Conservation (phyloP, 2,329 filamentous ascomycete species). For the Stemphylium beticola region DNA sequence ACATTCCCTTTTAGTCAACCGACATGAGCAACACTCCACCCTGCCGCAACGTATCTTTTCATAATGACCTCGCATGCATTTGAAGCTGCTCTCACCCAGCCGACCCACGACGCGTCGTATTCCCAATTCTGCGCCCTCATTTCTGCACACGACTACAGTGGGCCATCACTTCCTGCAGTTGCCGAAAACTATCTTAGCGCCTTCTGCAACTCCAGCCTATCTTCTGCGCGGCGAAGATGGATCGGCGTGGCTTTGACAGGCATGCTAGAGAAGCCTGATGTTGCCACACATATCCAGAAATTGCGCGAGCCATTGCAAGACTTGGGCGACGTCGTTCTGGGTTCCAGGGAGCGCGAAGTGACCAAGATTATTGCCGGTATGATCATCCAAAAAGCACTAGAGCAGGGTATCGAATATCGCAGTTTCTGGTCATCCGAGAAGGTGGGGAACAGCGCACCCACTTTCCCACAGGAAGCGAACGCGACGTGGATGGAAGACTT, state of each 20-base stretch:
- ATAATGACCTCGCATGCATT: constrained; percentile 25
- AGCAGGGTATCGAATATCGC: constrained; percentile 27
- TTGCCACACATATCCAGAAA: constrained; percentile 23
- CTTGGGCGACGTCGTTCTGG: constrained; percentile 36
- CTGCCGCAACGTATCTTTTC: not conserved
- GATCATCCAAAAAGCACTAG: constrained; percentile 35
- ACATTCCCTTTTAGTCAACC: not conserved
- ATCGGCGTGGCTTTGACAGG: constrained; percentile 37
- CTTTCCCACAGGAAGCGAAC: constrained; percentile 28
- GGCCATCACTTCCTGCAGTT: constrained; percentile 12
- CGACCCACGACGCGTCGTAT: constrained; percentile 29
- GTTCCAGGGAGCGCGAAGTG: constrained; percentile 32
- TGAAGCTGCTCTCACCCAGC: constrained; percentile 28
- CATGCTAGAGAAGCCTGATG: constrained; percentile 27
- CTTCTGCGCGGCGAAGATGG: constrained; percentile 36
- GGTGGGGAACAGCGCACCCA: constrained; percentile 24
- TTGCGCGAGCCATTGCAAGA: constrained; percentile 14
- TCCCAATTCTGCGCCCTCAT: constrained; percentile 25
- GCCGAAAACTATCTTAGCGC: constrained; percentile 34
- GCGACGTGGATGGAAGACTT: constrained; percentile 37
- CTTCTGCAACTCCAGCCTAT: constrained; percentile 31
- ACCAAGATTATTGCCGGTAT: constrained; percentile 41
- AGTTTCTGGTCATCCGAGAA: constrained; percentile 39
- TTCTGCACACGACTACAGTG: constrained; percentile 15
- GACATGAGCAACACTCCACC: constrained; percentile 10